phyloP scores from a whole-genome alignment of 2,329 filamentous ascomycete genomes.

The Alternaria arborescens region DNA sequence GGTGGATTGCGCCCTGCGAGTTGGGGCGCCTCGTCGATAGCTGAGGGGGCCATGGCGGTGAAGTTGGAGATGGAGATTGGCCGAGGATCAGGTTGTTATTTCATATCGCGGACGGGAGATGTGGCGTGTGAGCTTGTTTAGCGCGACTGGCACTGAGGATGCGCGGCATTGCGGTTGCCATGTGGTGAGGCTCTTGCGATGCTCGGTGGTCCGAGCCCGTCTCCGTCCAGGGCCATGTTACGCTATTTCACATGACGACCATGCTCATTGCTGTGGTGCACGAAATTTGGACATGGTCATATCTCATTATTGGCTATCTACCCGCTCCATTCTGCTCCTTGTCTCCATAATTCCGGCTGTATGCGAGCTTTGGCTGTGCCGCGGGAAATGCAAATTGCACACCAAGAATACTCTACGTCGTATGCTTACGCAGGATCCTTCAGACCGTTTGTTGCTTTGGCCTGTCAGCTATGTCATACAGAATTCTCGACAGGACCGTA shows the following conservation, averaged over 20 bases:
- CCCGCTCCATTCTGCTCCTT: not conserved
- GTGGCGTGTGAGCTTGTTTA: constrained; percentile 26
- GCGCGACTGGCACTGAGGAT: constrained; percentile 26
- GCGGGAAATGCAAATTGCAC: not conserved
- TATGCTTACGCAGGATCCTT: constrained; percentile 73
- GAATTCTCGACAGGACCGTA: constrained; percentile 8
- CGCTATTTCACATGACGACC: constrained; percentile 1
- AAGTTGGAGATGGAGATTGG: constrained; percentile 16
- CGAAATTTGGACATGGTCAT: not conserved
- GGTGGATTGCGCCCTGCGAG: constrained; percentile 58
- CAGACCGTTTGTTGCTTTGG: constrained; percentile 79
- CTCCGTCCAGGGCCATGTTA: constrained; percentile 15
- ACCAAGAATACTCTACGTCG: not conserved
- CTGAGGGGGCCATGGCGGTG: constrained; percentile 48
- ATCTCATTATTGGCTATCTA: constrained; percentile 13
- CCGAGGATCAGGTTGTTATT: constrained; percentile 22
- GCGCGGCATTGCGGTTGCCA: constrained; percentile 25
- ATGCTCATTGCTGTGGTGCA: not conserved
- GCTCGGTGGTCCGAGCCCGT: constrained; percentile 37
- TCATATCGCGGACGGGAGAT: constrained; percentile 35
- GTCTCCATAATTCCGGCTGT: not conserved
- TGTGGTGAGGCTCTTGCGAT: constrained; percentile 27
- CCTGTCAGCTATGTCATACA: not conserved
- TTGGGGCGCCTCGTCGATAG: constrained; percentile 50
- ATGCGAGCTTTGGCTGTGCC: not conserved